These are phyloP conservation scores for Candida sanyiensis DNA, from an alignment of 805 yeast species.

Conservation along the genomic window DNA sequence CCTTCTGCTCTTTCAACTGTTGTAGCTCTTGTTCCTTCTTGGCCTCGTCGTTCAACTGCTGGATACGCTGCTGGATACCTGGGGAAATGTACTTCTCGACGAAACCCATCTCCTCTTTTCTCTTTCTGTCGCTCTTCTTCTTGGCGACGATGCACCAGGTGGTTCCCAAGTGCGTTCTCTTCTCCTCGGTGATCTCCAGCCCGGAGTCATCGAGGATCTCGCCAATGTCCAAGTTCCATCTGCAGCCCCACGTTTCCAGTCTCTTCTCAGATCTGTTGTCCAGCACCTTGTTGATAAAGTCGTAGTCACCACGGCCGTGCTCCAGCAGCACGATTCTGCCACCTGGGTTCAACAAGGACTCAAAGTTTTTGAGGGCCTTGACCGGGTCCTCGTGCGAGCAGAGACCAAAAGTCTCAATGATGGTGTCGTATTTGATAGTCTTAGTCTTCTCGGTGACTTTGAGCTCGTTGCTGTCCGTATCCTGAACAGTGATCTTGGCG, in stretches of 20 bases:
- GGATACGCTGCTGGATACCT: slow-evolving; percentile 27
- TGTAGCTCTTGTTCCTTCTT: not conserved
- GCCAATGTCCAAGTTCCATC: slow-evolving; percentile 95
- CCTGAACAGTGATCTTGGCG: slow-evolving; percentile 17
- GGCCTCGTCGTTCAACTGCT: slow-evolving; percentile 17
- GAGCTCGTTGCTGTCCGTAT: slow-evolving; percentile 23
- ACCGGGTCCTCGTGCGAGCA: slow-evolving; percentile 96
- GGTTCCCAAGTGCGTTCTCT: slow-evolving; percentile 83
- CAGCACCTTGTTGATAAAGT: slow-evolving; percentile 68
- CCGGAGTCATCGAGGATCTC: slow-evolving; percentile 81
- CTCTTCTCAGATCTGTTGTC: slow-evolving; percentile 81
- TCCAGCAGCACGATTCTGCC: slow-evolving; percentile 86
- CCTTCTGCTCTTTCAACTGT: slow-evolving; percentile 1
- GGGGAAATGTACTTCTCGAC: slow-evolving; percentile 44
- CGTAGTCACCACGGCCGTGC: slow-evolving; percentile 86
- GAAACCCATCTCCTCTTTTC: slow-evolving; percentile 41
- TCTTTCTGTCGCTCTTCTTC: slow-evolving; percentile 58
- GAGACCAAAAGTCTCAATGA: slow-evolving; percentile 89
- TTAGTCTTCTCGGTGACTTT: slow-evolving; percentile 23
- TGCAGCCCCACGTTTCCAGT: slow-evolving; percentile 90
- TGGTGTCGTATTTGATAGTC: slow-evolving; percentile 74
- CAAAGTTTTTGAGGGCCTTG: slow-evolving; percentile 69
- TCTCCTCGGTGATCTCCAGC: slow-evolving; percentile 72
- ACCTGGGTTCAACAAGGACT: slow-evolving; percentile 69
- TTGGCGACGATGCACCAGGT: slow-evolving; percentile 83